Percentiles rank a stretch among this genome's conserved stretches.
Evolutionary conservation across 306 rosid species (phyloP).

Genomic region (Lupinus albus): DNA sequence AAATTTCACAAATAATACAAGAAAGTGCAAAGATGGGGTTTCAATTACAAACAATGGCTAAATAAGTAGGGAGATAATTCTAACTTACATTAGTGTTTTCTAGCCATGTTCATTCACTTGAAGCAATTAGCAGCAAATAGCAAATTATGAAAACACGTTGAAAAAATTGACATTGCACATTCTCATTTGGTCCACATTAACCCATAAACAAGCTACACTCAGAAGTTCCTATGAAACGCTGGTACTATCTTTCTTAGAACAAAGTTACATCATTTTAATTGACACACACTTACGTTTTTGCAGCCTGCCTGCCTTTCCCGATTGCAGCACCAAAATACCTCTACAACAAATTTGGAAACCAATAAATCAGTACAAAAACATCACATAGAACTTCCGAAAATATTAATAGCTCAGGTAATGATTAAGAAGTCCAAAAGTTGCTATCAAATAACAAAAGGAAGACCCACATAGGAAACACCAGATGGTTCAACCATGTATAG

Average conservation of each 20-base stretch:
- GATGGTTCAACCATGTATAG: slow-evolving; percentile 97
- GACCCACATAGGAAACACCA: slow-evolving; percentile 86
- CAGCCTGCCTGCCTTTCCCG: slow-evolving; percentile 98
- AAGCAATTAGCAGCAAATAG: slow-evolving; percentile 11
- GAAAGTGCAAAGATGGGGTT: background rate
- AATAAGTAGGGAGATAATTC: background rate
- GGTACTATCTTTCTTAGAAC: background rate
- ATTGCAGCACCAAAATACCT: slow-evolving; percentile 98
- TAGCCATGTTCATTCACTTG: slow-evolving; percentile 1
- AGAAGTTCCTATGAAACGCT: background rate
- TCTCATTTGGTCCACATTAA: slow-evolving; percentile 4
- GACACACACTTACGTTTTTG: slow-evolving; percentile 78
- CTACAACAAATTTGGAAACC: slow-evolving; percentile 50
- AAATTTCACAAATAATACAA: slow-evolving; percentile 1
- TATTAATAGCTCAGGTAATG: slow-evolving; percentile 8
- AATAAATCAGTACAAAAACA: slow-evolving; percentile 37
- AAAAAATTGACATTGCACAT: background rate
- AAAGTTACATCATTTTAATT: background rate
- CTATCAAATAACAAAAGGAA: slow-evolving; percentile 32
- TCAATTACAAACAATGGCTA: background rate
- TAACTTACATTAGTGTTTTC: slow-evolving; percentile 7
- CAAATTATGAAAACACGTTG: background rate
- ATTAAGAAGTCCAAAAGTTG: slow-evolving; percentile 14
- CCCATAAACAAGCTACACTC: background rate
- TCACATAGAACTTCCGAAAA: slow-evolving; percentile 3